Conservation (phyloP, 495 filamentous ascomycete species). For the Neurospora sp. region DNA sequence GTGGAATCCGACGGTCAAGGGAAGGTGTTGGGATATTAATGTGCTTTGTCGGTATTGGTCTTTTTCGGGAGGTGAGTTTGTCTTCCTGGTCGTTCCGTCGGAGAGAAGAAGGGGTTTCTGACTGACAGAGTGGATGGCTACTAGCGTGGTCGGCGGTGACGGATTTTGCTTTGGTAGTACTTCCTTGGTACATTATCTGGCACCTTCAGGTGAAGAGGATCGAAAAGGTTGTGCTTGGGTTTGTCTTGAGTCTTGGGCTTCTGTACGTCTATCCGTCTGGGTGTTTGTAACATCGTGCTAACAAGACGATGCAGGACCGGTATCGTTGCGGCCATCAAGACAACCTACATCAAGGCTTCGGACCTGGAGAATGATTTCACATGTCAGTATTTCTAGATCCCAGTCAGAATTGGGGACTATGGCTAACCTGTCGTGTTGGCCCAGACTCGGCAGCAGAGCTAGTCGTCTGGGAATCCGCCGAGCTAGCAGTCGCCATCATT, state of each 20-base stretch:
- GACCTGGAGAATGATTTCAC: background rate
- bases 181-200: constrained; percentile 22
- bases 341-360: background rate
- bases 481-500: constrained; percentile 6
- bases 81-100: background rate
- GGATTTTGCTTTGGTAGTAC: constrained; percentile 3
- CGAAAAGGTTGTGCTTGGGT: constrained; percentile 16
- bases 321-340: background rate
- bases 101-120: background rate
- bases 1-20: background rate
- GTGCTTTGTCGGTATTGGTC: background rate
- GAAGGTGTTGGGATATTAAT: background rate
- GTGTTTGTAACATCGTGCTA: background rate
- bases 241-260: constrained; percentile 20
- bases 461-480: constrained; percentile 5
- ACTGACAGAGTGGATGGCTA: background rate
- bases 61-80: background rate
- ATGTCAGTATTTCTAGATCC: background rate
- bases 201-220: constrained; percentile 11
- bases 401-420: background rate
- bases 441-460: constrained; percentile 1
- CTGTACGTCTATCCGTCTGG: constrained; percentile 4
- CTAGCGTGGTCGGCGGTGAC: constrained; percentile 6
- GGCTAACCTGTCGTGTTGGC: background rate
- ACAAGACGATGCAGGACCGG: background rate